These are phyloP conservation scores for Penicillium sp. DNA, from an alignment of 2,329 filamentous ascomycete genomes.

Conservation along the genomic window DNA sequence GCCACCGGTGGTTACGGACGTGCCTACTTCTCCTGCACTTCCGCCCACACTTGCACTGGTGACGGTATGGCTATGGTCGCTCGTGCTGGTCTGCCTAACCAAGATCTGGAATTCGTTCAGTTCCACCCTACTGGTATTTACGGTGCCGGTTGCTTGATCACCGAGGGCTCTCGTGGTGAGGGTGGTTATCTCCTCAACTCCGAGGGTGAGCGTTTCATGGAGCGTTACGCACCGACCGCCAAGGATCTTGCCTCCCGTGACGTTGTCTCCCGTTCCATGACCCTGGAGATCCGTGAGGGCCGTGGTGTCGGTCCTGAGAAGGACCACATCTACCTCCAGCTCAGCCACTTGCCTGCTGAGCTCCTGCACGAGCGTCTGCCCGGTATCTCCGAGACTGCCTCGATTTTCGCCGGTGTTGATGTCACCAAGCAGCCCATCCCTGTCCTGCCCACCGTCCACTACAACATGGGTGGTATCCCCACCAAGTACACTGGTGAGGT, in stretches of 20 bases:
- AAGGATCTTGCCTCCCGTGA: conserved; percentile 97
- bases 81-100: conserved; percentile 94
- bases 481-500: conserved; percentile 98
- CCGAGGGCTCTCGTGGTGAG: conserved; percentile 95
- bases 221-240: conserved; percentile 93
- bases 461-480: conserved; percentile 99
- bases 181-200: conserved; percentile 97
- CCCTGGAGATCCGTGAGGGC: conserved; percentile 94
- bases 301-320: conserved; percentile 95
- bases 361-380: conserved; percentile 93
- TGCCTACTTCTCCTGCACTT: conserved; percentile 97
- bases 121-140: conserved; percentile 99
- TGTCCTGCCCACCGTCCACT: conserved; percentile 94
- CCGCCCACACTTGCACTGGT: conserved; percentile 96
- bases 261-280: conserved; percentile 97
- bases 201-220: conserved; percentile 99
- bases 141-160: conserved; percentile 95
- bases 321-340: conserved; percentile 97
- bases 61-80: conserved; percentile 99
- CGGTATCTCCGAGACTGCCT: conserved; percentile 97
- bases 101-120: conserved; percentile 99
- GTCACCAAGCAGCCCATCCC: conserved; percentile 96
- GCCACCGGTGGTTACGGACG: conserved; percentile 97
- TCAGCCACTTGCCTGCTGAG: conserved; percentile 90
- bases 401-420: conserved; percentile 95